Evolutionary conservation across 2,329 filamentous ascomycete species (phyloP).

Genomic region (Calonectria crousiana): DNA sequence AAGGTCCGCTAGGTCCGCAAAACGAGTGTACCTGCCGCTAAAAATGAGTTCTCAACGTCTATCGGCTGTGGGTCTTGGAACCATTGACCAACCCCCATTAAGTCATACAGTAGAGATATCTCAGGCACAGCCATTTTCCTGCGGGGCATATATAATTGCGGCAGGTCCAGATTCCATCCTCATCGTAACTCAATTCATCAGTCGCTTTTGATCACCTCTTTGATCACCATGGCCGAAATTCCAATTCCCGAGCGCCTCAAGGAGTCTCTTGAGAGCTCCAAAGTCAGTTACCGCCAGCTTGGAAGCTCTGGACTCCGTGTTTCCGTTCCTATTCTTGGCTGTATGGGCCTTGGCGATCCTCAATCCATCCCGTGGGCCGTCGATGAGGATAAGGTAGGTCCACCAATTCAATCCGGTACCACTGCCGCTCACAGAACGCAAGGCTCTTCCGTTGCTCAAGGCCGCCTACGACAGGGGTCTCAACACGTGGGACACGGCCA

Average conservation of each 20-base stretch:
- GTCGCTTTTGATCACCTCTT: background rate
- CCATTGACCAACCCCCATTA: accelerated
- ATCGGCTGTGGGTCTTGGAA: background rate
- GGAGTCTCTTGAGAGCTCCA: background rate
- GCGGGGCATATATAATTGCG: background rate
- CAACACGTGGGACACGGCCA: constrained; percentile 51
- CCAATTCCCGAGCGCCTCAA: background rate
- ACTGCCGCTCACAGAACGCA: background rate
- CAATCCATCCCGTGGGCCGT: background rate
- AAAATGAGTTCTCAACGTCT: background rate
- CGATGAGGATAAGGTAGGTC: background rate
- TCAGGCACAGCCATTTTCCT: background rate
- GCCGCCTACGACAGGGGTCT: constrained; percentile 22
- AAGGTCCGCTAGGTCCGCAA: background rate
- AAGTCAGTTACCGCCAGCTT: constrained; percentile 11
- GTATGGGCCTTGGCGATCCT: constrained; percentile 17
- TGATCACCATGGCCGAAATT: background rate
- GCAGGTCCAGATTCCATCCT: background rate
- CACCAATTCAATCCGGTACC: background rate
- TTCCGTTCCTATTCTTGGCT: constrained; percentile 24
- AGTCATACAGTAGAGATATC: background rate
- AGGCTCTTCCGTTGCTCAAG: constrained; percentile 24
- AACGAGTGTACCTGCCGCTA: background rate
- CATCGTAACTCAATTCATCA: background rate
- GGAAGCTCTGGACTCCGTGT: constrained; percentile 18